phyloP scores from a whole-genome alignment of 148 eudicot species.

The Simmondsia chinensis region DNA sequence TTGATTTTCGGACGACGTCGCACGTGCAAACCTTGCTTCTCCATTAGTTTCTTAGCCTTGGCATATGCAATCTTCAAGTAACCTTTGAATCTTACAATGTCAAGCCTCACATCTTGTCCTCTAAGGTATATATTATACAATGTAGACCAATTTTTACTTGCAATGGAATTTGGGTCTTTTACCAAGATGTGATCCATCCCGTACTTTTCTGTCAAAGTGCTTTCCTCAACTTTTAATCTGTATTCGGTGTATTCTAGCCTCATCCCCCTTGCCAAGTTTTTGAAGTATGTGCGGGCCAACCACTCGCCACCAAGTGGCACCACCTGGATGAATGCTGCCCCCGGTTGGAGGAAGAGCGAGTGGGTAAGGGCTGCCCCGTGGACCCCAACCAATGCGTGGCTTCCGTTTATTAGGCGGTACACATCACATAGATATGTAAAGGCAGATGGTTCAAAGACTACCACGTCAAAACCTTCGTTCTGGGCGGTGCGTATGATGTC shows the following conservation, averaged over 20 bases:
- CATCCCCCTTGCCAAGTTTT: constrained; percentile 31
- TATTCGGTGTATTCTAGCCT: constrained; percentile 30
- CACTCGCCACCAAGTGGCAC: constrained; percentile 39
- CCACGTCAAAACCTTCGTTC: constrained; percentile 42
- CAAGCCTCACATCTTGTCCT: constrained; percentile 29
- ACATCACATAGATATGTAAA: constrained; percentile 29
- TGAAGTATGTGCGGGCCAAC: constrained; percentile 31
- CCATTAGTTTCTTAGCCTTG: constrained; percentile 30
- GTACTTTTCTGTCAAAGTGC: constrained; percentile 13
- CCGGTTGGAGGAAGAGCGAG: constrained; percentile 32
- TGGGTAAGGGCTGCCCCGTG: constrained; percentile 45
- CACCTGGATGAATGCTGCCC: constrained; percentile 29
- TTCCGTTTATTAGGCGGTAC: constrained; percentile 23
- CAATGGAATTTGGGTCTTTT: constrained; percentile 13
- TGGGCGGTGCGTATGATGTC: constrained; percentile 21
- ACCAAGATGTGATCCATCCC: constrained; percentile 19
- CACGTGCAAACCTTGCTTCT: constrained; percentile 21
- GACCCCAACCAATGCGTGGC: constrained; percentile 39
- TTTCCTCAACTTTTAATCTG: constrained; percentile 18
- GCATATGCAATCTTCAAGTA: constrained; percentile 21
- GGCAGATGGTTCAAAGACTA: constrained; percentile 27
- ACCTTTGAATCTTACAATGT: constrained; percentile 27
- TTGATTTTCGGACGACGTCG: constrained; percentile 18
- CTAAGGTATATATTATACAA: constrained; percentile 26
- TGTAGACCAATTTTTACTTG: constrained; percentile 24